A percentile compares a stretch with the other conserved stretches of the same genome.
Evolutionary conservation across 2,329 filamentous ascomycete genomes (phyloP).

Genomic region (Colletotrichum phormii): DNA sequence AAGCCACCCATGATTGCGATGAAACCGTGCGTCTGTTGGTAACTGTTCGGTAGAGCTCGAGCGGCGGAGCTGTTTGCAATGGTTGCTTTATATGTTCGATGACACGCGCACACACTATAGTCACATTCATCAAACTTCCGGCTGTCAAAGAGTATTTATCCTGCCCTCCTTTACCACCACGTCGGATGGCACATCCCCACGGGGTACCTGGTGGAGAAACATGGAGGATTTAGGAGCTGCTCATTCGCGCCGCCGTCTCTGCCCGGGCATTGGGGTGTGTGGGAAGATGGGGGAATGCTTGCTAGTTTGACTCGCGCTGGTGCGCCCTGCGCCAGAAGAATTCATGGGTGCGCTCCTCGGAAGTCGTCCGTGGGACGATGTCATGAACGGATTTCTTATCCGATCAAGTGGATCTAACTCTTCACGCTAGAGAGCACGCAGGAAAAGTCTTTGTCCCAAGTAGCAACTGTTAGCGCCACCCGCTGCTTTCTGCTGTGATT

Average conservation of each 20-base stretch:
- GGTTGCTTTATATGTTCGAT: neutral
- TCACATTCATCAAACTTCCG: slow-evolving; percentile 1
- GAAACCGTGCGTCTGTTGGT: neutral
- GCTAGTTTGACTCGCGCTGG: slow-evolving; percentile 29
- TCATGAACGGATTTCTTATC: slow-evolving; percentile 4
- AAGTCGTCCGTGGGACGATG: slow-evolving; percentile 32
- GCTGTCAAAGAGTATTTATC: slow-evolving; percentile 33
- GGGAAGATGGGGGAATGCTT: slow-evolving; percentile 17
- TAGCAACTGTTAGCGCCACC: neutral
- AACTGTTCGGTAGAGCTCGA: neutral
- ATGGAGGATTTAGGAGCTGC: slow-evolving; percentile 26
- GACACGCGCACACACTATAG: neutral
- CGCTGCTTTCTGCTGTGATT: too few relatives aligned
- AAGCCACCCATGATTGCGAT: slow-evolving; percentile 48
- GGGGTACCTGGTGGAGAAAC: slow-evolving; percentile 30
- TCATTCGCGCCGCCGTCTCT: slow-evolving; percentile 15
- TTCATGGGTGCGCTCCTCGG: slow-evolving; percentile 14
- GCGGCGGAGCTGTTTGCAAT: neutral
- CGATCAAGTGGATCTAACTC: slow-evolving; percentile 3
- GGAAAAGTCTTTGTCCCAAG: neutral
- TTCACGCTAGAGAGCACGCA: neutral
- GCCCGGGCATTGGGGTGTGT: neutral
- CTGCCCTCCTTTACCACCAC: slow-evolving; percentile 11
- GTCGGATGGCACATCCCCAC: slow-evolving; percentile 32
- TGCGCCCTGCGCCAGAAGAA: slow-evolving; percentile 10